phyloP scores from a whole-genome alignment of 345 rosid species.

The Cardiospermum halicacabum region DNA sequence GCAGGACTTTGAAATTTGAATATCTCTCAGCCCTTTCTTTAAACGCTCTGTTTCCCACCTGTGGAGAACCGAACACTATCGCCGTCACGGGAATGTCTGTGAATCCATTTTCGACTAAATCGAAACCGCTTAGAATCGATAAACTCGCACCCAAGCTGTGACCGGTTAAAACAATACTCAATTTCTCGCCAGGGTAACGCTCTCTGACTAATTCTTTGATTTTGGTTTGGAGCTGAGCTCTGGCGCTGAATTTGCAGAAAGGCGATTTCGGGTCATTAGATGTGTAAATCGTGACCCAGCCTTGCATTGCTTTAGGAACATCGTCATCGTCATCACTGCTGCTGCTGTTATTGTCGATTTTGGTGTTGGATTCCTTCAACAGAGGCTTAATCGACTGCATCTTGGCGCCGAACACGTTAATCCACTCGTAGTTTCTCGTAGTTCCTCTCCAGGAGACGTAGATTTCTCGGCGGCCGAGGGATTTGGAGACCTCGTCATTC shows the following conservation, averaged over 20 bases:
- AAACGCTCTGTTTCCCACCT: conserved; percentile 70
- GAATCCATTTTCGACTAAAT: conserved; percentile 59
- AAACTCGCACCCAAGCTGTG: conserved; percentile 88
- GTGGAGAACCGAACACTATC: conserved; percentile 71
- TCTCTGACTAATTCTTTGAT: conserved; percentile 41
- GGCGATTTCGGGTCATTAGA: conserved; percentile 55
- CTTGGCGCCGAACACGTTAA: conserved; percentile 55
- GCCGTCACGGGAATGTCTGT: conserved; percentile 60
- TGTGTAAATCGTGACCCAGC: conserved; percentile 75
- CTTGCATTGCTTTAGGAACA: conserved; percentile 61
- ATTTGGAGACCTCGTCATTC: conserved; percentile 40
- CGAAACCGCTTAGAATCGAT: conserved; percentile 61
- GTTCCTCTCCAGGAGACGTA: conserved; percentile 76
- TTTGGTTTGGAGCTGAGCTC: conserved; percentile 48
- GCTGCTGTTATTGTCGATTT: conserved; percentile 17
- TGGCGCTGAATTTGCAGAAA: conserved; percentile 54
- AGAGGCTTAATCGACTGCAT: conserved; percentile 44
- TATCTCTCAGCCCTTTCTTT: conserved; percentile 32
- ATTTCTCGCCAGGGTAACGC: conserved; percentile 45
- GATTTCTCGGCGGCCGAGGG: conserved; percentile 69
- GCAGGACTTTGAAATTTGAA: conserved; percentile 55
- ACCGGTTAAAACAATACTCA: conserved; percentile 59
- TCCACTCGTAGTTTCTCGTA: conserved; percentile 80
- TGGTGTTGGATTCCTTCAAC: conserved; percentile 14
- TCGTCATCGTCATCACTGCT: conserved; percentile 41